Percentiles rank a stretch among this genome's conserved stretches.
Evolutionary conservation across 768 basidiomycete genomes (phyloP).

Genomic region (Rhizopogon salebrosus): DNA sequence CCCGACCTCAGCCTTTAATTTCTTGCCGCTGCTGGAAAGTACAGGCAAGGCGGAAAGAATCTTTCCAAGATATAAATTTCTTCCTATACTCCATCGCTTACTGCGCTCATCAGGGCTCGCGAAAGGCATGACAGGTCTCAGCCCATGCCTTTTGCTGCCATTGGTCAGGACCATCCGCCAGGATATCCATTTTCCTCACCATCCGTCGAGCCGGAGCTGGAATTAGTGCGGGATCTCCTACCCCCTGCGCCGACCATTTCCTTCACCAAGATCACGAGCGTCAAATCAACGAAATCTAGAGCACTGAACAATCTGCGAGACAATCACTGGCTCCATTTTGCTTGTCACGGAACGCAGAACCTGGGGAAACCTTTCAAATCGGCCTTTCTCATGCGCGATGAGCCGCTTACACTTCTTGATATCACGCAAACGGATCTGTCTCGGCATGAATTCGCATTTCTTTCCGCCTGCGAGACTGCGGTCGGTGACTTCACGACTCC

Average conservation of each 20-base stretch:
- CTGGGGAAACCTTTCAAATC: constrained; percentile 5
- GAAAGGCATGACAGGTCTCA: no score
- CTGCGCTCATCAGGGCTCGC: no score
- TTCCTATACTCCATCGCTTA: no score
- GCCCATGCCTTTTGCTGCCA: neutral
- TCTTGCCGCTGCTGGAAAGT: constrained; percentile 29
- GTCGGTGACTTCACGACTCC: no score
- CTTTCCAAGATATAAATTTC: neutral
- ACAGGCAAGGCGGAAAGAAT: constrained; percentile 1
- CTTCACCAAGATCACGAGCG: no score
- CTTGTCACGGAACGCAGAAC: constrained; percentile 12
- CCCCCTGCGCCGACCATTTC: no score
- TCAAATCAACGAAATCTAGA: no score
- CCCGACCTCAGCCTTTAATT: constrained; percentile 12
- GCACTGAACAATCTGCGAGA: no score
- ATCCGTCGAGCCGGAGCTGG: neutral
- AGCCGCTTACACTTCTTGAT: neutral
- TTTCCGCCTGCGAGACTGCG: no score
- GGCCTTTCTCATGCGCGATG: no score
- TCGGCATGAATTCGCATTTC: constrained; percentile 3
- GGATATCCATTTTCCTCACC: neutral
- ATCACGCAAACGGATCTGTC: neutral
- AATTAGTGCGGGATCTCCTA: no score
- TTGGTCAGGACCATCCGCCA: constrained; percentile 1
- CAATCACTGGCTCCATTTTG: constrained; percentile 16